Conservation (phyloP, 352 stramenopile species). For the Globisporangium recalcitrans region DNA sequence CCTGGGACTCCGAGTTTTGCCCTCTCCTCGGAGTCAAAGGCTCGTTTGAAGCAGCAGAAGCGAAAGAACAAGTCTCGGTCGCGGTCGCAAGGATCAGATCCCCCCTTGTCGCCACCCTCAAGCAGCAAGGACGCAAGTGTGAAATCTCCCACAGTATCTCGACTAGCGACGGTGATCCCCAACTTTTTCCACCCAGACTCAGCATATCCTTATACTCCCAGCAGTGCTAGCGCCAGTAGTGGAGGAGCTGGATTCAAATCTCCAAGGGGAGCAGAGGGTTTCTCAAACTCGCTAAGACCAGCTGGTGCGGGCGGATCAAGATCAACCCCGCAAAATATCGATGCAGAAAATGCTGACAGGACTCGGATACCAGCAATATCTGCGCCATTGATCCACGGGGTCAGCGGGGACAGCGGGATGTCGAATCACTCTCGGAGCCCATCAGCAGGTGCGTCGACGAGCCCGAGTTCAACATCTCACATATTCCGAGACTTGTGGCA, state of each 20-base stretch:
- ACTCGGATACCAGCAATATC: slow-evolving; percentile 6
- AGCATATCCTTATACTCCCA: not conserved
- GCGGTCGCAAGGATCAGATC: slow-evolving; percentile 16
- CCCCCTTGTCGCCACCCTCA: slow-evolving; percentile 1
- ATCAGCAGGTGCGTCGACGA: slow-evolving; percentile 19
- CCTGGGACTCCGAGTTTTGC: slow-evolving; percentile 4
- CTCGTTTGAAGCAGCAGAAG: slow-evolving; percentile 11
- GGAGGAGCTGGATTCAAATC: slow-evolving; percentile 5
- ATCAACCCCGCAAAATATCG: not conserved
- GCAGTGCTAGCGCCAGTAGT: not conserved
- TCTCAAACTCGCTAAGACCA: not conserved
- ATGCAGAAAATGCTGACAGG: not conserved
- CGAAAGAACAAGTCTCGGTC: slow-evolving; percentile 11
- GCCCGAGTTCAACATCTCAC: slow-evolving; percentile 40
- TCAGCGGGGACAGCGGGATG: slow-evolving; percentile 17
- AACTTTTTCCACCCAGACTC: slow-evolving; percentile 47
- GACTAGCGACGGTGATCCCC: slow-evolving; percentile 19
- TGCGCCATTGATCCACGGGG: slow-evolving; percentile 14
- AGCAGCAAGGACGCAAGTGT: slow-evolving; percentile 1
- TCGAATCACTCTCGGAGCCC: slow-evolving; percentile 25
- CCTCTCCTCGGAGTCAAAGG: not conserved
- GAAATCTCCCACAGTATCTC: slow-evolving; percentile 18
- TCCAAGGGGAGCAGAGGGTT: slow-evolving; percentile 1
- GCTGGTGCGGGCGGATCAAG: not conserved
- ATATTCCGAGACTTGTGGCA: slow-evolving; percentile 79